Conservation (phyloP, 148 eudicot genomes). For the Persicaria maculosa region DNA sequence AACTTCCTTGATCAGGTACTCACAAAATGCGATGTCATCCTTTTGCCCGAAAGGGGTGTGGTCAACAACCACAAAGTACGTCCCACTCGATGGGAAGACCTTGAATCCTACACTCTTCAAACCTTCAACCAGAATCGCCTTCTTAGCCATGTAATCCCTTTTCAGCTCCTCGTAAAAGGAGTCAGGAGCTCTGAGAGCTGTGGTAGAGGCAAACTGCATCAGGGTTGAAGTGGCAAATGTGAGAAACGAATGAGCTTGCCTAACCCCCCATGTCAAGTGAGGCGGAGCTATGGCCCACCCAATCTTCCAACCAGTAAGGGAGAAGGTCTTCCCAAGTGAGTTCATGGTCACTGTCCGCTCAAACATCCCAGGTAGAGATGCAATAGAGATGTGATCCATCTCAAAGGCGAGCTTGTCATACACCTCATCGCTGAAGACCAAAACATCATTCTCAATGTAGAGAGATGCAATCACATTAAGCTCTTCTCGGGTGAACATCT, state of each 20-base stretch:
- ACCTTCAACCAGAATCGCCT: conserved; percentile 77
- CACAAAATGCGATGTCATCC: conserved; percentile 80
- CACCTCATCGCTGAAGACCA: conserved; percentile 89
- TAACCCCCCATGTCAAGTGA: conserved; percentile 82
- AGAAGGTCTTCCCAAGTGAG: conserved; percentile 93
- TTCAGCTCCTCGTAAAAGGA: conserved; percentile 63
- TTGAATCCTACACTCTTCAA: conserved; percentile 69
- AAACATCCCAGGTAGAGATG: conserved; percentile 94
- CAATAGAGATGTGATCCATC: conserved; percentile 94
- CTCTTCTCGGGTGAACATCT: conserved; percentile 83
- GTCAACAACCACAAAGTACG: conserved; percentile 91
- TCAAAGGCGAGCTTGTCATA: conserved; percentile 92
- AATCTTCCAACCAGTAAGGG: conserved; percentile 98
- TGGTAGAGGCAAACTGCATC: conserved; percentile 84
- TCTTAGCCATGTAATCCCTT: conserved; percentile 67
- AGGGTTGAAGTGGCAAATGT: conserved; percentile 96
- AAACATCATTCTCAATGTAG: conserved; percentile 79
- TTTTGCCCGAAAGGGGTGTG: conserved; percentile 86
- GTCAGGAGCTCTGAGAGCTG: conserved; percentile 75
- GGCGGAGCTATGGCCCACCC: conserved; percentile 99
- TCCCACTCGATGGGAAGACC: conserved; percentile 90
- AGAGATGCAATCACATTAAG: conserved; percentile 70
- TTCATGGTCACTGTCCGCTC: conserved; percentile 87
- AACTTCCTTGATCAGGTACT: conserved; percentile 85
- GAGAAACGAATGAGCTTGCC: conserved; percentile 87